phyloP scores from a whole-genome alignment of 2,329 filamentous ascomycete species.

The Cercospora nicotianae region DNA sequence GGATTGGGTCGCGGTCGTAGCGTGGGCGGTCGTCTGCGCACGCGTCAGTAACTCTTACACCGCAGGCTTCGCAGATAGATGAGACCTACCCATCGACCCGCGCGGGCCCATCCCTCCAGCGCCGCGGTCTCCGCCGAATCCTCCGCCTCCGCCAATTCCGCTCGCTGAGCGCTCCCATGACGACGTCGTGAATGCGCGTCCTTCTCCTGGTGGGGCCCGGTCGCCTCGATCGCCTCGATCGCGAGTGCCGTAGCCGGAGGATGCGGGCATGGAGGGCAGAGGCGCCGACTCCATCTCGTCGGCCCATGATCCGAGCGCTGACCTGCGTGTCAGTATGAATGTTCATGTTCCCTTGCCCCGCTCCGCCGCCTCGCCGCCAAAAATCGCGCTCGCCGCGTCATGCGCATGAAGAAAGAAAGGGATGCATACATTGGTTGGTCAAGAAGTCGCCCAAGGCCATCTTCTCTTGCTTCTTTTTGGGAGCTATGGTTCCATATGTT shows the following conservation, averaged over 20 bases:
- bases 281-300: slow-evolving; percentile 80
- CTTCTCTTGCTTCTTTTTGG: slow-evolving; percentile 90
- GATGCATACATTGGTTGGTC: slow-evolving; percentile 72
- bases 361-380: slow-evolving; percentile 2
- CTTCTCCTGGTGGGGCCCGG: slow-evolving; percentile 37
- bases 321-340: slow-evolving; percentile 32
- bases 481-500: slow-evolving; percentile 42
- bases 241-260: slow-evolving; percentile 29
- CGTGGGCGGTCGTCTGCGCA: slow-evolving; percentile 36
- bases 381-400: background rate
- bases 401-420: slow-evolving; percentile 1
- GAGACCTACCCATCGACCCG: slow-evolving; percentile 33
- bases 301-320: slow-evolving; percentile 88
- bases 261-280: slow-evolving; percentile 34
- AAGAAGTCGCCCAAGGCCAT: slow-evolving; percentile 98
- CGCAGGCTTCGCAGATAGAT: slow-evolving; percentile 7
- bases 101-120: slow-evolving; percentile 29
- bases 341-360: background rate
- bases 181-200: slow-evolving; percentile 49
- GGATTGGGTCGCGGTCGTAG: slow-evolving; percentile 68
- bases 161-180: slow-evolving; percentile 34
- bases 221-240: slow-evolving; percentile 25
- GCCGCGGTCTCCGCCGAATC: slow-evolving; percentile 24
- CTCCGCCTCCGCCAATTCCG: slow-evolving; percentile 25
- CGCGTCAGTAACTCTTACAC: slow-evolving; percentile 24